Evolutionary conservation across 176 grass and related monocot species (phyloP).

Genomic region (Paspalum notatum): DNA sequence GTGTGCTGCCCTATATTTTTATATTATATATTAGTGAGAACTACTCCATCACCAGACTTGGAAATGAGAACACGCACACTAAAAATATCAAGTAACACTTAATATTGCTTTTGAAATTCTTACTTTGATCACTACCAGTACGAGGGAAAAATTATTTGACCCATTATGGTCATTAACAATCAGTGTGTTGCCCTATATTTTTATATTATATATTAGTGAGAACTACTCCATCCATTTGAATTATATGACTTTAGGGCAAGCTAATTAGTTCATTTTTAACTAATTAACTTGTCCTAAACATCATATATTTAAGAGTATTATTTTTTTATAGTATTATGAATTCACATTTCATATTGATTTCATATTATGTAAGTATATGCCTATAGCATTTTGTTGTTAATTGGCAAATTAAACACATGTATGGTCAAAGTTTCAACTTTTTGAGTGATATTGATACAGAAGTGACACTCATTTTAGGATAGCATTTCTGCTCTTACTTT

Average conservation of each 20-base stretch:
- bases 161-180: background rate
- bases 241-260: too few relatives aligned
- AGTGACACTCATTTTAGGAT: slow-evolving; percentile 8
- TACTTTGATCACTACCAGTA: slow-evolving; percentile 8
- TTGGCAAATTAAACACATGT: background rate
- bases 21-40: too few relatives aligned
- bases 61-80: background rate
- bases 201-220: background rate
- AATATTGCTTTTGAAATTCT: slow-evolving; percentile 13
- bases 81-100: background rate
- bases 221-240: too few relatives aligned
- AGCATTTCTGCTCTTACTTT: background rate
- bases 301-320: too few relatives aligned
- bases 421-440: slow-evolving; percentile 13
- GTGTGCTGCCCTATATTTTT: background rate
- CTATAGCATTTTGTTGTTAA: background rate
- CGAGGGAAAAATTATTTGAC: background rate
- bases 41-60: too few relatives aligned
- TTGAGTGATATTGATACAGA: slow-evolving; percentile 33
- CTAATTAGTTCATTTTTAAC: too few relatives aligned
- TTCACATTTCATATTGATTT: slow-evolving; percentile 3
- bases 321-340: background rate
- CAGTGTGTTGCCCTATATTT: background rate
- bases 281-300: too few relatives aligned
- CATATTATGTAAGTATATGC: background rate